These are phyloP conservation scores for Colletotrichum spinosum DNA, from an alignment of 2,329 filamentous ascomycete species.

Conservation along the genomic window DNA sequence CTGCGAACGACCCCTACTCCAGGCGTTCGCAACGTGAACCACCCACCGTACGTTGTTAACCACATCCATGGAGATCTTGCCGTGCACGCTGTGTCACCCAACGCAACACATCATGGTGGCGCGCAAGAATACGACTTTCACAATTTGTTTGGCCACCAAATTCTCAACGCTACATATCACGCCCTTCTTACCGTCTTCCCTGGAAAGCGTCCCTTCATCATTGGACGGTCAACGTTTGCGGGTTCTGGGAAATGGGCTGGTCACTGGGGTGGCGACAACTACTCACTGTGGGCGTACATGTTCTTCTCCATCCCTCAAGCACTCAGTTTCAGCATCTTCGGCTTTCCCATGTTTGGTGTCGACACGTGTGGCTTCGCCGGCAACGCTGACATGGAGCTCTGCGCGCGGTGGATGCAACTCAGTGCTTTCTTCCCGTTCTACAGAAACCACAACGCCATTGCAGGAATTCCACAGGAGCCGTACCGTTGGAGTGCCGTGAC, in stretches of 20 bases:
- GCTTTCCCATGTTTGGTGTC: constrained; percentile 81
- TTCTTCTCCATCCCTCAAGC: constrained; percentile 83
- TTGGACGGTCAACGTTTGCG: constrained; percentile 84
- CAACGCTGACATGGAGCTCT: constrained; percentile 76
- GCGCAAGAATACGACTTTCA: constrained; percentile 84
- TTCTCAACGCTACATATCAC: constrained; percentile 81
- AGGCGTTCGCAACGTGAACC: constrained; percentile 74
- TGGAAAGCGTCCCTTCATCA: constrained; percentile 82
- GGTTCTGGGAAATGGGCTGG: constrained; percentile 81
- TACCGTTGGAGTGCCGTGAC: constrained; percentile 77
- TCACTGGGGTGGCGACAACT: constrained; percentile 86
- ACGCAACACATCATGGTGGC: constrained; percentile 81
- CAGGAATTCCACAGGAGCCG: constrained; percentile 74
- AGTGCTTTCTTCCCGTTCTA: constrained; percentile 83
- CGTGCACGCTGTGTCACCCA: constrained; percentile 79
- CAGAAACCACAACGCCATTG: constrained; percentile 78
- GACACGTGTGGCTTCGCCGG: constrained; percentile 78
- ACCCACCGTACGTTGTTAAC: constrained; percentile 82
- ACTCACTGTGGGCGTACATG: constrained; percentile 78
- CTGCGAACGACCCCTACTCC: constrained; percentile 66
- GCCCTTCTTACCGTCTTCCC: constrained; percentile 74
- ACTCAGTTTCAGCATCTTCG: constrained; percentile 77
- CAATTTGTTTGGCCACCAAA: constrained; percentile 81
- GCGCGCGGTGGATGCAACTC: constrained; percentile 79
- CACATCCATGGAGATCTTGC: constrained; percentile 79